phyloP scores from a whole-genome alignment of 2,329 filamentous ascomycete genomes.

The Ceratocystis huliohia region DNA sequence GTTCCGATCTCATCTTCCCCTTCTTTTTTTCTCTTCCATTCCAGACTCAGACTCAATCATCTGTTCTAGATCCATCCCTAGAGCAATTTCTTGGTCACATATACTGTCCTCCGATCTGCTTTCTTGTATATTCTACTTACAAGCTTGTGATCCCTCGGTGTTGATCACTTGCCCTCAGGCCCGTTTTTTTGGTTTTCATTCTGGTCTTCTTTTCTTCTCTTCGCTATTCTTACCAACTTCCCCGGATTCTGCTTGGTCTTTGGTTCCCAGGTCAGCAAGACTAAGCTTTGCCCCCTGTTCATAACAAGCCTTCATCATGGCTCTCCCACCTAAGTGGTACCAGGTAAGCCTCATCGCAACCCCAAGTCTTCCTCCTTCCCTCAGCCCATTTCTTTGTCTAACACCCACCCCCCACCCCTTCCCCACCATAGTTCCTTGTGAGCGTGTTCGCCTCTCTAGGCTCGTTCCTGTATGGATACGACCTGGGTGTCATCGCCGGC shows the following conservation, averaged over 20 bases:
- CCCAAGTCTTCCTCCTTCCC: slow-evolving; percentile 1
- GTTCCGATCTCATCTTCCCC: background rate
- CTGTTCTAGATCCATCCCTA: background rate
- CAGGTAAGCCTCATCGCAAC: slow-evolving; percentile 20
- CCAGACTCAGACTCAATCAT: slow-evolving; percentile 6
- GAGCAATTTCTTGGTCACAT: background rate
- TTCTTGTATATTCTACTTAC: background rate
- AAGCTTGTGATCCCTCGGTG: background rate
- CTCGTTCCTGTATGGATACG: slow-evolving; percentile 43
- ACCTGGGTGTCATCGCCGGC: slow-evolving; percentile 41
- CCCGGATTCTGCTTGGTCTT: background rate
- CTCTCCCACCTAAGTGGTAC: slow-evolving; percentile 35
- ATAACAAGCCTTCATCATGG: slow-evolving; percentile 26
- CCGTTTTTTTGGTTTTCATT: background rate
- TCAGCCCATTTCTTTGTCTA: background rate
- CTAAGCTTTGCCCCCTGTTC: background rate
- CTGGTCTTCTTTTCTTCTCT: background rate
- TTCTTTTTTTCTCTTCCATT: background rate
- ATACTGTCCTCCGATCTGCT: background rate
- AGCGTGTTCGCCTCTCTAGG: slow-evolving; percentile 44
- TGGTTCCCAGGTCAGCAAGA: background rate
- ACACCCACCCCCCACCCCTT: background rate
- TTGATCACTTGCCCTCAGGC: slow-evolving; percentile 1
- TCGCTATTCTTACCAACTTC: background rate
- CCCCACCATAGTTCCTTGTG: slow-evolving; percentile 34